phyloP scores from a whole-genome alignment of 129 eudicot genomes.

The Tagetes erecta region DNA sequence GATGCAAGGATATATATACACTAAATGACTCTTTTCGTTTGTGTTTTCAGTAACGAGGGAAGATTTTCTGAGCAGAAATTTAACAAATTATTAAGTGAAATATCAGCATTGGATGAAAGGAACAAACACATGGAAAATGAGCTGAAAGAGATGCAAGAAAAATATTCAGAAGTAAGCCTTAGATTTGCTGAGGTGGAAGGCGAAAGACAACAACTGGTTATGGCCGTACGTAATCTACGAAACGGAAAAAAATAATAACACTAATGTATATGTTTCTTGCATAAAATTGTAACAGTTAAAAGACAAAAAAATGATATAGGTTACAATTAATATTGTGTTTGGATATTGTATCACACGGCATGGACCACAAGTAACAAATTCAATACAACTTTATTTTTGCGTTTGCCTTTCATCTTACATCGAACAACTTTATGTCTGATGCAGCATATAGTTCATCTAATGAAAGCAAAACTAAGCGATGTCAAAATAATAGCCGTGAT shows the following conservation, averaged over 20 bases:
- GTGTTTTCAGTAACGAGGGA: constrained; percentile 32
- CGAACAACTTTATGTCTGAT: constrained; percentile 29
- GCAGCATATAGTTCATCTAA: constrained; percentile 95
- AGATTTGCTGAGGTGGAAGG: constrained; percentile 97
- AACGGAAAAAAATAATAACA: constrained; percentile 62
- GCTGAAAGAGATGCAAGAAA: constrained; percentile 87
- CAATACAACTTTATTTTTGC: constrained; percentile 5
- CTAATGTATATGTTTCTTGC: constrained; percentile 13
- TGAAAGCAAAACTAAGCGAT: constrained; percentile 82
- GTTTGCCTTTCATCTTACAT: background rate
- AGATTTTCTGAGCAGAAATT: constrained; percentile 26
- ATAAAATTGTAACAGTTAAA: constrained; percentile 30
- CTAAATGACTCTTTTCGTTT: constrained; percentile 17
- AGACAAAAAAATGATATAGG: constrained; percentile 26
- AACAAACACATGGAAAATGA: constrained; percentile 76
- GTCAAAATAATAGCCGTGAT: constrained; percentile 82
- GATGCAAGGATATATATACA: constrained; percentile 20
- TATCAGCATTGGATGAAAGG: constrained; percentile 56
- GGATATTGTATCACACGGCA: constrained; percentile 27
- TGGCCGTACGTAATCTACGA: constrained; percentile 76
- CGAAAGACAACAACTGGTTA: constrained; percentile 88
- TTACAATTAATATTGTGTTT: constrained; percentile 14
- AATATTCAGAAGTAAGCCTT: constrained; percentile 89
- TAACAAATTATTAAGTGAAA: constrained; percentile 51
- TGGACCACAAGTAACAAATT: constrained; percentile 37